Evolutionary conservation across 495 filamentous ascomycete species (phyloP).

Genomic region (Neurospora africana): DNA sequence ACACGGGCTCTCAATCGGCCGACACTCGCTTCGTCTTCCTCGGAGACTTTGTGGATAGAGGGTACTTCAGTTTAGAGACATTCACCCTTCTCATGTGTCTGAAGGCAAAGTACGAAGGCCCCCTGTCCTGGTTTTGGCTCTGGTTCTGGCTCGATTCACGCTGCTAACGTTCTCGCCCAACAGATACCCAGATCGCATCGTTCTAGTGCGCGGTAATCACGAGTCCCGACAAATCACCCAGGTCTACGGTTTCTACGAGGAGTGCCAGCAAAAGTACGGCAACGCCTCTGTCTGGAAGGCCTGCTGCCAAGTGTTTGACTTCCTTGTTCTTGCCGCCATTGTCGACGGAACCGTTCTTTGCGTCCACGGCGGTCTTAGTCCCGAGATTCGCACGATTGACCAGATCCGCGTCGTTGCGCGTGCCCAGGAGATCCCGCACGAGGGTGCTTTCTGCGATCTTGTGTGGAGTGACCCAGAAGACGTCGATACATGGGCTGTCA

Average conservation of each 20-base stretch:
- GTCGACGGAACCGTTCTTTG: constrained; percentile 95
- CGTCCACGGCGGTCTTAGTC: constrained; percentile 92
- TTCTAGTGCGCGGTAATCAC: constrained; percentile 93
- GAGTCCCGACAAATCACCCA: constrained; percentile 97
- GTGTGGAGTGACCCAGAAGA: constrained; percentile 99
- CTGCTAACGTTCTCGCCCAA: constrained; percentile 16
- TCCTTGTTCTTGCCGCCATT: constrained; percentile 89
- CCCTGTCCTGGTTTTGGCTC: background rate
- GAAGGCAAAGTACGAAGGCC: constrained; percentile 68
- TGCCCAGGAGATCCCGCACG: constrained; percentile 95
- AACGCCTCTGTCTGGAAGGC: constrained; percentile 99
- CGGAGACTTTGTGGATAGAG: constrained; percentile 94
- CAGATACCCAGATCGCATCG: constrained; percentile 90
- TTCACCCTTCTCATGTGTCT: constrained; percentile 91
- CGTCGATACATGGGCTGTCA: constrained; percentile 96
- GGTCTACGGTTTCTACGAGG: constrained; percentile 98
- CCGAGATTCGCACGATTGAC: constrained; percentile 91
- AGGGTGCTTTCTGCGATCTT: constrained; percentile 95
- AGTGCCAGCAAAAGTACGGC: constrained; percentile 95
- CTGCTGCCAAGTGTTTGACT: constrained; percentile 98
- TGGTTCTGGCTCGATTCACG: background rate
- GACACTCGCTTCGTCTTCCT: constrained; percentile 89
- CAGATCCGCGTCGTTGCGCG: constrained; percentile 95
- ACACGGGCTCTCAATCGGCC: constrained; percentile 44
- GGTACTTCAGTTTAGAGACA: constrained; percentile 95